Evolutionary conservation across 345 rosid species (phyloP), one percentile per base, ranked within the genome.

Genomic region (Raphanus raphanistrum): DNA sequence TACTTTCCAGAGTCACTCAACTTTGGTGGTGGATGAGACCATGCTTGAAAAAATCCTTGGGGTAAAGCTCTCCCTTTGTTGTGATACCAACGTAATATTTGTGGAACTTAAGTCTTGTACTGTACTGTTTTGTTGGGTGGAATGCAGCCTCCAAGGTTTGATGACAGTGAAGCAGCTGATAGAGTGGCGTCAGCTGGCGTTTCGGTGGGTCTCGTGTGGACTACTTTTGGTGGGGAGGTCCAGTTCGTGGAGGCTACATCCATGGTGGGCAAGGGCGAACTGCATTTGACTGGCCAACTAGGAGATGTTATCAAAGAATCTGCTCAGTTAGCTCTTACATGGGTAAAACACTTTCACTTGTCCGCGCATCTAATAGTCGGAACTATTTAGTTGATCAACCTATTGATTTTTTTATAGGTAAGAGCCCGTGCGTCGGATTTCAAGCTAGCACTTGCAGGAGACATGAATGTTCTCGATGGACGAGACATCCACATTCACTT

Each of bases 251-350:
- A 95, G 85, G 99, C 96, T 75, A 84, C 96, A 45, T 80, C 92
- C 61, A 95, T 90, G 97, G 88, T 41, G 10, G 99, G 99, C 43
- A 92, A 86, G 84, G 99, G 99, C 15, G 99, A 90, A 75, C 79
- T 95, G 73, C 99, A 90, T 85, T 92, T 95, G 70, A 95, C 99
- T 2, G 99, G 99, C 61, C 99, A 95, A 80, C 96, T 95, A 15
- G 99, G 99, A 77, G 99, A 95, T 88, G 98, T 95, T 50, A 95
- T 95, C 54, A 95, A 95, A 77, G 99, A 95, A 84, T 95, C 99
- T 21, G 99, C 99, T 68, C 98, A 92, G 36, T 87, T 95, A 84
- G 99, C 99, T 72, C 81, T 95, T 69, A 92, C 99, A 79, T 95
- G 99, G 99, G 99, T 95, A 90, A 81, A 13, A 73, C 8, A 52